Conservation (phyloP, 768 basidiomycete genomes). For the Tephrocybe sp. region DNA sequence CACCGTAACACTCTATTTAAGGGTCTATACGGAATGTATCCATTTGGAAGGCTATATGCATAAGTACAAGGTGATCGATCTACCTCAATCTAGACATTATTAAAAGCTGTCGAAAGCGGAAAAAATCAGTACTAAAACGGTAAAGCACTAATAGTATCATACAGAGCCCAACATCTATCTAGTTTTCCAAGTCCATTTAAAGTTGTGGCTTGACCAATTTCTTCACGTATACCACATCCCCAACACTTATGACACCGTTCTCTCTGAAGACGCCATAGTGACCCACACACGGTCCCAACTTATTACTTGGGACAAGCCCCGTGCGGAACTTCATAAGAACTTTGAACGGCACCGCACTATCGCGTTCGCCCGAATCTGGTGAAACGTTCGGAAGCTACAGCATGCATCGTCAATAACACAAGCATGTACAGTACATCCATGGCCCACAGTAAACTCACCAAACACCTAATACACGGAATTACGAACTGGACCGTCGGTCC, state of each 20-base stretch:
- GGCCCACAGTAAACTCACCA: slow-evolving; percentile 59
- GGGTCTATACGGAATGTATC: too few relatives aligned
- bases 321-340: slow-evolving; percentile 71
- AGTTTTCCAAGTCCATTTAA: too few relatives aligned
- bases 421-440: too few relatives aligned
- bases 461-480: slow-evolving; percentile 67
- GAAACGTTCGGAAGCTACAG: slow-evolving; percentile 74
- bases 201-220: slow-evolving; percentile 33
- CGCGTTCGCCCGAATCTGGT: slow-evolving; percentile 60
- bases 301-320: slow-evolving; percentile 49
- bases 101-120: too few relatives aligned
- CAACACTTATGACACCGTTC: slow-evolving; percentile 56
- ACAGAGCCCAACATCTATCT: too few relatives aligned
- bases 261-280: slow-evolving; percentile 57
- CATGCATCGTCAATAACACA: too few relatives aligned
- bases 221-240: slow-evolving; percentile 56
- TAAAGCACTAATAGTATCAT: too few relatives aligned
- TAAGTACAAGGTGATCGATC: too few relatives aligned
- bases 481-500: slow-evolving; percentile 57
- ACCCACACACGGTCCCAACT: slow-evolving; percentile 63
- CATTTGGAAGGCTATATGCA: too few relatives aligned
- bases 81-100: too few relatives aligned
- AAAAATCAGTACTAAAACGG: too few relatives aligned
- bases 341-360: slow-evolving; percentile 76
- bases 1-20: too few relatives aligned